A percentile compares a stretch with the other conserved stretches of the same genome.
Evolutionary conservation across 331 rosid genomes (phyloP).

Genomic region (Acacia pycnantha): DNA sequence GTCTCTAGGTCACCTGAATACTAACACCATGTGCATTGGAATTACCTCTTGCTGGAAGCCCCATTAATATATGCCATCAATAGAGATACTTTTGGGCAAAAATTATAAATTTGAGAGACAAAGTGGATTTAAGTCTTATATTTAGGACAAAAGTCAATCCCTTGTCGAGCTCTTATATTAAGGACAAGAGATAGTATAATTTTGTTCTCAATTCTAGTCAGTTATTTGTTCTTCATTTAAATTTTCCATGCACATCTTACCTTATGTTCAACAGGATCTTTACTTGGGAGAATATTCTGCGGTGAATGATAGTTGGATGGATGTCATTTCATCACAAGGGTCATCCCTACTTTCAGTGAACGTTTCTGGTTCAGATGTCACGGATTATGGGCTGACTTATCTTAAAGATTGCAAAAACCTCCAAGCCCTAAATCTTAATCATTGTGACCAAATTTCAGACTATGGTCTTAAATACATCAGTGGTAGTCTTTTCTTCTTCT

Average conservation of each 20-base stretch:
- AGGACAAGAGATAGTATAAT: background rate
- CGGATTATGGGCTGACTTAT: constrained; percentile 67
- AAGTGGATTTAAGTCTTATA: no score
- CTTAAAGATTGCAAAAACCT: constrained; percentile 72
- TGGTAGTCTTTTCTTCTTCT: constrained; percentile 49
- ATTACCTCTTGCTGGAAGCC: no score
- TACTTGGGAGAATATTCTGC: constrained; percentile 74
- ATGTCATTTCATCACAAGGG: constrained; percentile 83
- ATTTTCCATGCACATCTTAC: constrained; percentile 8
- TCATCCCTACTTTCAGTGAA: constrained; percentile 80
- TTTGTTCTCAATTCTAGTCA: constrained; percentile 7
- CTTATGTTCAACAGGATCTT: constrained; percentile 60
- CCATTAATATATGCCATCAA: no score
- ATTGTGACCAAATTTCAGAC: constrained; percentile 81
- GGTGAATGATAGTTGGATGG: constrained; percentile 90
- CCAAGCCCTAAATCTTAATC: constrained; percentile 64
- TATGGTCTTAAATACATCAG: constrained; percentile 62
- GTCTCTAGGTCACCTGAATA: no score
- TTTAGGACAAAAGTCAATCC: no score
- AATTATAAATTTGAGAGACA: no score
- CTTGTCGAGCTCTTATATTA: no score
- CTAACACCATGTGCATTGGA: no score
- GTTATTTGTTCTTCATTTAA: constrained; percentile 19
- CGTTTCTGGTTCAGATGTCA: constrained; percentile 80
- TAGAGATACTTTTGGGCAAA: no score